These are phyloP conservation scores for Chlamydomonas incerta DNA, from an alignment of 139 green algal genomes.

Conservation along the genomic window DNA sequence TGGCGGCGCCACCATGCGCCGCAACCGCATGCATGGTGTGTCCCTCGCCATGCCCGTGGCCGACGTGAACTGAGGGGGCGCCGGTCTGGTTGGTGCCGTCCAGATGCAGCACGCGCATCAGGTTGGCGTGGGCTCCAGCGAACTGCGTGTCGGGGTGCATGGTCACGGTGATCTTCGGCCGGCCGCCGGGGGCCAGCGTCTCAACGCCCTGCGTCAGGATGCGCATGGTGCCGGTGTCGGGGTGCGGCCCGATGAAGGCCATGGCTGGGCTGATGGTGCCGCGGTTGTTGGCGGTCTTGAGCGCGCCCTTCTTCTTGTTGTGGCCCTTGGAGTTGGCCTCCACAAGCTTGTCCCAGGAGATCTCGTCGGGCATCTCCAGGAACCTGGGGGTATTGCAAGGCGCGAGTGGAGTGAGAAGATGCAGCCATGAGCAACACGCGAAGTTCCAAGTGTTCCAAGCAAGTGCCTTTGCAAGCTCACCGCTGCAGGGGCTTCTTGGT, in stretches of 20 bases:
- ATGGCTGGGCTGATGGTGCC: not conserved
- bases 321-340: not conserved
- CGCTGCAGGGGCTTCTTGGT: conserved; percentile 29
- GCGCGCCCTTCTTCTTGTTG: not conserved
- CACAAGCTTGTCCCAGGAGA: not conserved
- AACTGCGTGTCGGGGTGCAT: conserved; percentile 40
- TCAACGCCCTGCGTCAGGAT: conserved; percentile 36
- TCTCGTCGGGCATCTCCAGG: not conserved
- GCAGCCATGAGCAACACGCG: not conserved
- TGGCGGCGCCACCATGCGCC: too few species aligned
- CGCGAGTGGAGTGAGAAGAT: not conserved
- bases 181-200: not conserved
- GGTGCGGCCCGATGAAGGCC: conserved; percentile 40
- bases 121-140: conserved; percentile 15
- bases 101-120: conserved; percentile 20
- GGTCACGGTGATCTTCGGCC: not conserved
- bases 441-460: not conserved
- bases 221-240: conserved; percentile 48
- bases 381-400: conserved; percentile 12
- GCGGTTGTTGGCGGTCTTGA: conserved; percentile 10
- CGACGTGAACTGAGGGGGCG: not conserved
- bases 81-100: not conserved
- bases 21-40: too few species aligned
- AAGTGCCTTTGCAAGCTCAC: not conserved
- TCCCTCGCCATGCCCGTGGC: not conserved